Evolutionary conservation across 1,139 yeast species (phyloP), one percentile per base, ranked within the genome.

Genomic region (Geotrichum candidum): DNA sequence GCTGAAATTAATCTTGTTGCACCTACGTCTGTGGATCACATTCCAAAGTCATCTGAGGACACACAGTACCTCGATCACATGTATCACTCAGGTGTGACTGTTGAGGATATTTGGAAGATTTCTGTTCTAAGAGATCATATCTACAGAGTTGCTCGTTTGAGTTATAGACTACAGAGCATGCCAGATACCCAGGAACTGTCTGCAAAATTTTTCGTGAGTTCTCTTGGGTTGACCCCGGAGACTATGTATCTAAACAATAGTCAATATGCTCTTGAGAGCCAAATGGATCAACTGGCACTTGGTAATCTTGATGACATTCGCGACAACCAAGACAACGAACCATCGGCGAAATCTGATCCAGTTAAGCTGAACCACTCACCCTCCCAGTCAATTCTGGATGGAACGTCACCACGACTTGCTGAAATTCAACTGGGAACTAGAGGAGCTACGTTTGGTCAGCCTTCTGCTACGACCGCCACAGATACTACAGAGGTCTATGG

Each of bases 21-120:
- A 22, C 63, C 65, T 11, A 59, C 57, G 29, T 56, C 62, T 15
- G 54, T 60, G 33, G 57, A 57, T 9, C 61, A 65, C 11, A 51
- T 61, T 33, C 56, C 57, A 3, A 65, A 67, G 27, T 68, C 76
- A 0, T 65, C 70, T 1, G 94, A 87, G 63, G 99, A 94, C 72
- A 83, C 84, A 65, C 82, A 82, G 53, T 90, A 96, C 91, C 76
- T 90, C 25, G 82, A 83, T 46, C 84, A 86, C 65, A 76, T 94
- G 58, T 82, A 84, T 60, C 80, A 86, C 1, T 79, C 88, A 22
- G 98, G 97, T 0, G 76, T 92, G 56, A 81, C 79, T 23, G 88
- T 84, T 22, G 80, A 78, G 15, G 96, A 91, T 59, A 70, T 90
- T 27, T 92, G 98, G 98, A 94, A 92, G 73, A 76, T 94, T 6